Conservation (phyloP, 495 filamentous ascomycete genomes). For the Symbiotaphrina buchneri region DNA sequence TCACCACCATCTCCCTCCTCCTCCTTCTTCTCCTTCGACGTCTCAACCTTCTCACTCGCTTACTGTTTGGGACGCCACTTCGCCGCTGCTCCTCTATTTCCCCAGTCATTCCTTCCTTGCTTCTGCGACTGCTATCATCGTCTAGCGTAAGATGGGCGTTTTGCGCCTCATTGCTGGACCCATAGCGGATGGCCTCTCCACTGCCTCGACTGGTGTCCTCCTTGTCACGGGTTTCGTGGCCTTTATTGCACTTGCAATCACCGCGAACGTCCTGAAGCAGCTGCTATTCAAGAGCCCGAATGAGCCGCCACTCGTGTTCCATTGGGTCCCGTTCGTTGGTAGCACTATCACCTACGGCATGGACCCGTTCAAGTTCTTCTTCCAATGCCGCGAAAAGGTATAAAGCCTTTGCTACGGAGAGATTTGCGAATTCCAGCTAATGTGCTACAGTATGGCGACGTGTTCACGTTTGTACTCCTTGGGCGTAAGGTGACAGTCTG, state of each 20-base stretch:
- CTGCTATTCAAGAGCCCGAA: slow-evolving; percentile 19
- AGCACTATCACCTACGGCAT: slow-evolving; percentile 42
- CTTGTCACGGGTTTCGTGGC: slow-evolving; percentile 6
- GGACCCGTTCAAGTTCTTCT: slow-evolving; percentile 40
- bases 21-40: background rate
- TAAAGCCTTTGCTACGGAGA: too few species aligned
- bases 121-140: background rate
- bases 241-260: slow-evolving; percentile 10
- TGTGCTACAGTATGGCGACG: slow-evolving; percentile 30
- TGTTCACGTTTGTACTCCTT: slow-evolving; percentile 41
- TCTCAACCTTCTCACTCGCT: background rate
- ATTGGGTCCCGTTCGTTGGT: slow-evolving; percentile 38
- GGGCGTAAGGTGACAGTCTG: slow-evolving; percentile 39
- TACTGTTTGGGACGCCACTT: background rate
- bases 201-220: slow-evolving; percentile 7
- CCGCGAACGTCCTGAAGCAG: slow-evolving; percentile 16
- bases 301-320: slow-evolving; percentile 40
- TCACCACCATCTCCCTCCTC: background rate
- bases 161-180: slow-evolving; percentile 10
- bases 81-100: background rate
- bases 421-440: slow-evolving; percentile 5
- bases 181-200: slow-evolving; percentile 7
- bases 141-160: slow-evolving; percentile 12
- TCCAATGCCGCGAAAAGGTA: slow-evolving; percentile 28
- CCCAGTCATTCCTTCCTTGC: background rate